A percentile compares a stretch with the other conserved stretches of the same genome.
Evolutionary conservation across 2,329 filamentous ascomycete genomes (phyloP).

Genomic region (Aspergillus fijiensis): DNA sequence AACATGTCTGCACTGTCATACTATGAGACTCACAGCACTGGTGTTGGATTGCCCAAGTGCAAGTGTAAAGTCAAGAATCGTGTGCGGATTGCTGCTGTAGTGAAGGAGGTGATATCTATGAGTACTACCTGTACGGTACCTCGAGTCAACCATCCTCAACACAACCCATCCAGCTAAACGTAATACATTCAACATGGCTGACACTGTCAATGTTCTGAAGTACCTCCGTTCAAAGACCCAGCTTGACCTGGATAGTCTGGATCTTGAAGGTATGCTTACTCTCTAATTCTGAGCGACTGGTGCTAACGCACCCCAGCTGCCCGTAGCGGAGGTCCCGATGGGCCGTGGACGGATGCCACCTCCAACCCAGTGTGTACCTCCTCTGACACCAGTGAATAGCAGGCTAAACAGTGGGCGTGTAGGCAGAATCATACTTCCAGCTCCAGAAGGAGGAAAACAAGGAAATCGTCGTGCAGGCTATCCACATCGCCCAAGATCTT

Average conservation of each 20-base stretch:
- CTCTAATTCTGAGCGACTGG: neutral
- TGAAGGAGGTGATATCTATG: no score
- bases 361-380: neutral
- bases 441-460: neutral
- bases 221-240: neutral
- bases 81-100: no score
- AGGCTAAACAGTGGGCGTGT: neutral
- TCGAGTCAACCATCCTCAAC: no score
- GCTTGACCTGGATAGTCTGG: neutral
- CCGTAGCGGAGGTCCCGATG: neutral
- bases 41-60: no score
- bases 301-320: neutral
- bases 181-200: neutral
- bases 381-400: neutral
- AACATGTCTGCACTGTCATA: neutral
- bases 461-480: neutral
- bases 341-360: neutral
- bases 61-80: no score
- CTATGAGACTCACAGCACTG: no score
- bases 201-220: neutral
- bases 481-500: neutral
- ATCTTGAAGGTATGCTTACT: neutral
- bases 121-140: no score
- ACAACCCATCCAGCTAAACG: no score
- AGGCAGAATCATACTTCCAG: neutral